phyloP scores from a whole-genome alignment of 257 asterid species.

The Gentiana straminea region DNA sequence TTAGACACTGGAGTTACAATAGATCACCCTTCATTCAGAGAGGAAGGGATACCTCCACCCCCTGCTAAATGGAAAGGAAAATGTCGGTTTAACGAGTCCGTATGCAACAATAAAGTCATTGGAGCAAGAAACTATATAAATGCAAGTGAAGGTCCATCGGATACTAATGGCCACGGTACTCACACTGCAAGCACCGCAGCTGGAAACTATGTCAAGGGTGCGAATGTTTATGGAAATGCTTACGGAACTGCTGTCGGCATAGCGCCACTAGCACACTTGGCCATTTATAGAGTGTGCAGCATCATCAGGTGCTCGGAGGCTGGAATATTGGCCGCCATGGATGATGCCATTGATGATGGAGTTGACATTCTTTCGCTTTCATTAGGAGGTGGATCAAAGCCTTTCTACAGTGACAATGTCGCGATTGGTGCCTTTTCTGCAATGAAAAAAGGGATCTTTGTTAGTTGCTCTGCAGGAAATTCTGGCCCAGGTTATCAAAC shows the following conservation, averaged over 20 bases:
- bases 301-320: slow-evolving; percentile 4
- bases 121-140: slow-evolving; percentile 3
- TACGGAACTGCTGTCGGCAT: slow-evolving; percentile 10
- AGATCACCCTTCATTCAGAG: slow-evolving; percentile 13
- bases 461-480: slow-evolving; percentile 11
- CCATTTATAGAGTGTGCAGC: slow-evolving; percentile 6
- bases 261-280: slow-evolving; percentile 16
- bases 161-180: slow-evolving; percentile 11
- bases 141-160: not conserved
- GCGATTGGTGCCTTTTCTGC: slow-evolving; percentile 9
- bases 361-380: slow-evolving; percentile 12
- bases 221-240: slow-evolving; percentile 15
- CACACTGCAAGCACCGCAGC: slow-evolving; percentile 15
- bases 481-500: not conserved
- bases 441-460: slow-evolving; percentile 9
- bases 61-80: slow-evolving; percentile 15
- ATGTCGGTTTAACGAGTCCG: slow-evolving; percentile 3
- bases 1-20: slow-evolving; percentile 9
- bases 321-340: slow-evolving; percentile 11
- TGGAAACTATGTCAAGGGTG: slow-evolving; percentile 12
- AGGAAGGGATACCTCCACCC: slow-evolving; percentile 9
- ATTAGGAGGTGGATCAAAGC: not conserved
- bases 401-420: not conserved
- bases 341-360: slow-evolving; percentile 7
- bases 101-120: slow-evolving; percentile 11